These are phyloP conservation scores for Zhuliangozyma blackwelliae DNA, from an alignment of 1,139 yeast species.

Conservation along the genomic window DNA sequence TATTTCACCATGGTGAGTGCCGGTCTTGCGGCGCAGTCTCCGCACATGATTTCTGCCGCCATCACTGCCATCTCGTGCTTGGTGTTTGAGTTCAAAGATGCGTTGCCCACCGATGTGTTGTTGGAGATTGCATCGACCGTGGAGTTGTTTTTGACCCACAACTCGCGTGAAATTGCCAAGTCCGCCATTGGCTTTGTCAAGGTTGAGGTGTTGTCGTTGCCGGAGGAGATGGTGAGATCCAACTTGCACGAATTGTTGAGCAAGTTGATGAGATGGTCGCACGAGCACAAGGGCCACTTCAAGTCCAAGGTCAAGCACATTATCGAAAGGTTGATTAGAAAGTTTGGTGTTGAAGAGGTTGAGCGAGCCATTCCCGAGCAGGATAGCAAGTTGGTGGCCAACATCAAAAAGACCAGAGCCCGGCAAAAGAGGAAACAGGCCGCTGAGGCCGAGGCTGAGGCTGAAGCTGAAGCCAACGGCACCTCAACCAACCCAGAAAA, in stretches of 20 bases:
- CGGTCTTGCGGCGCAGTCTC: slow-evolving; percentile 90
- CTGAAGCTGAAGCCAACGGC: slow-evolving; percentile 13
- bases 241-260: slow-evolving; percentile 63
- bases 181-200: slow-evolving; percentile 93
- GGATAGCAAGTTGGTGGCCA: slow-evolving; percentile 74
- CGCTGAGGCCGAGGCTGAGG: slow-evolving; percentile 21
- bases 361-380: slow-evolving; percentile 83
- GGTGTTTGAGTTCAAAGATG: slow-evolving; percentile 77
- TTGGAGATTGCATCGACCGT: slow-evolving; percentile 82
- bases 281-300: slow-evolving; percentile 93
- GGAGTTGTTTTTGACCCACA: slow-evolving; percentile 84
- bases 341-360: slow-evolving; percentile 79
- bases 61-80: slow-evolving; percentile 86
- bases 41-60: slow-evolving; percentile 95
- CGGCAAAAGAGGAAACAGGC: slow-evolving; percentile 75
- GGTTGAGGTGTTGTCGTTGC: slow-evolving; percentile 81
- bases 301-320: slow-evolving; percentile 89
- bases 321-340: slow-evolving; percentile 83
- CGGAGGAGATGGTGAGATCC: slow-evolving; percentile 69
- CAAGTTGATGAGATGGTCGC: slow-evolving; percentile 86
- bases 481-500: slow-evolving; percentile 20
- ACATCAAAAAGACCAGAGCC: slow-evolving; percentile 80
- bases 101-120: slow-evolving; percentile 51
- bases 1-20: slow-evolving; percentile 93
- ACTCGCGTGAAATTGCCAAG: slow-evolving; percentile 89